These are phyloP conservation scores for Cyanidiococcus yangmingshanensis DNA, from an alignment of 23 red algal genomes.

Conservation along the genomic window DNA sequence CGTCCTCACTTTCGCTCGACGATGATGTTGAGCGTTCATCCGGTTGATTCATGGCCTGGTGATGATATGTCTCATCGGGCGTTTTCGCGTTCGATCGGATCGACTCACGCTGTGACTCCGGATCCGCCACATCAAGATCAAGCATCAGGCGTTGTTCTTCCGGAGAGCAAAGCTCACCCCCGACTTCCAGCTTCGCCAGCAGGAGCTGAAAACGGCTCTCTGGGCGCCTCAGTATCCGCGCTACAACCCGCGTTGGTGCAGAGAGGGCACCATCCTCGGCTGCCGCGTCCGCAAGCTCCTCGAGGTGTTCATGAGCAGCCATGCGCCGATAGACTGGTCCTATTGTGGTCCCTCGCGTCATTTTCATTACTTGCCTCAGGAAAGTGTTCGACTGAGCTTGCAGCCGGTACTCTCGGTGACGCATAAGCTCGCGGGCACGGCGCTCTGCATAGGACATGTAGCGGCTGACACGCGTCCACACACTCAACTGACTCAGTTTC, in stretches of 20 bases:
- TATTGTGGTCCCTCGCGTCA: not conserved
- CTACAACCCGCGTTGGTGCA: not conserved
- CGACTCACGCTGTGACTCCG: not conserved
- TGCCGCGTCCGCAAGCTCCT: slow-evolving; percentile 13
- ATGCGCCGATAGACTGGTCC: not conserved
- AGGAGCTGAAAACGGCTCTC: not conserved
- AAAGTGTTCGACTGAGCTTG: not conserved
- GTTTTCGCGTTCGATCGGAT: not conserved
- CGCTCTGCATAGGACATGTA: not conserved
- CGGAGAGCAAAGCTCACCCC: not conserved
- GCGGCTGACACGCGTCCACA: not conserved
- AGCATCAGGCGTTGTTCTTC: slow-evolving; percentile 5
- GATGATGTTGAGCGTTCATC: no score
- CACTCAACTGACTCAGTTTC: not conserved
- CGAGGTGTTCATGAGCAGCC: not conserved
- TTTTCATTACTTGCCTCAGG: not conserved
- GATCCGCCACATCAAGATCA: not conserved
- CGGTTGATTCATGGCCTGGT: no score
- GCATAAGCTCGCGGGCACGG: not conserved
- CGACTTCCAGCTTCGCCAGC: not conserved
- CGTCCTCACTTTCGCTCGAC: no score
- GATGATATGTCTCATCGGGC: not conserved
- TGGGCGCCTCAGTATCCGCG: not conserved
- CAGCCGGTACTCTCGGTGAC: not conserved
- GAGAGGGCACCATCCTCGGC: not conserved